Base-by-base conservation (phyloP, 441 rosid genomes). In the Melastoma candidum region DNA sequence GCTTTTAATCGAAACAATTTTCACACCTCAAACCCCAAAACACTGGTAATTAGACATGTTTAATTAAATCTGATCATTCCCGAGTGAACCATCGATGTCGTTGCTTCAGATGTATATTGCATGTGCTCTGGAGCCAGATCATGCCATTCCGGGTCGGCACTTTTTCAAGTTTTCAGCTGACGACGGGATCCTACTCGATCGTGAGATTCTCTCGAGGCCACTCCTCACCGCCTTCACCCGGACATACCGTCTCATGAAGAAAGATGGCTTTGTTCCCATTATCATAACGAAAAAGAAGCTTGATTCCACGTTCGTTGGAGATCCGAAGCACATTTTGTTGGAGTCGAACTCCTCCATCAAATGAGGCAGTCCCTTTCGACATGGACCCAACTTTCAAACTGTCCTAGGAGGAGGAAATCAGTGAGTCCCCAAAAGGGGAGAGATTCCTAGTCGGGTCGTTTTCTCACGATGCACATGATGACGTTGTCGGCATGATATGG, bases 61-160 rank as follows among this genome's bases (percentile, higher is more conserved):
- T 17, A 17, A 17, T 17, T 17, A 17, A 17, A 17, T 17, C 22
- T 17, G 22, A 17, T 17, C 22, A 17, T 17, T 17, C 2, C 25
- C 12, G 13, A 26, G 27, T 29, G 10, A 49, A 60, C 60, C n/a
- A 49, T 27, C 59, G 68, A 50, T 17, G 22, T 52, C 1, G 29
- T 22, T 36, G 17, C 14, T 46, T 8, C 7, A 32, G 41, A 32
- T 17, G 22, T 32, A 32, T 32, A 32, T 32, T 29, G 41, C 41
- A 32, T 32, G 8, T 53, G 49, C 60, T 69, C 71, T 65, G 85
- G 79, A 75, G 22, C 7, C 68, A 71, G 62, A 77, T 75, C 72
- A 56, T 44, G 57, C 63, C 65, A 17, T 51, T 57, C 58, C 53
- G 69, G 55, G 47, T 63, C 64, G 74, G 74, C 66, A 59, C 53